Percentiles rank a stretch among this genome's conserved stretches.
Evolutionary conservation across 2,329 filamentous ascomycete species (phyloP).

Genomic region (Arthrobotrys sphaeroides): DNA sequence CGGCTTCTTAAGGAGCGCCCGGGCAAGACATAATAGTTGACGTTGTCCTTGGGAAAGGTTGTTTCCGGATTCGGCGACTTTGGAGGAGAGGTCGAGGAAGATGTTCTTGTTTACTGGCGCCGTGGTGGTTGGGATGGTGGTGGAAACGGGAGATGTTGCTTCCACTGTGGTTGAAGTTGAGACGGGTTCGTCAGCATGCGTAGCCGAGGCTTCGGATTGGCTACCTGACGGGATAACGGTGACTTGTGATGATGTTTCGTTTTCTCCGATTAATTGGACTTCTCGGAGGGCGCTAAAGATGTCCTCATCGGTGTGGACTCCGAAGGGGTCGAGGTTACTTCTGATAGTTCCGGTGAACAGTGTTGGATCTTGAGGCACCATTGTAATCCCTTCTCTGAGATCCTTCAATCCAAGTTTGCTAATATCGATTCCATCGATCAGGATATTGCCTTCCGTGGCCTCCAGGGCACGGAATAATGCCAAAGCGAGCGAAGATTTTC

Average conservation of each 20-base stretch:
- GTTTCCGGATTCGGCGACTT: slow-evolving; percentile 87
- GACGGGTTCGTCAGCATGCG: slow-evolving; percentile 57
- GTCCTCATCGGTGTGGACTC: slow-evolving; percentile 85
- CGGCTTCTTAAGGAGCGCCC: slow-evolving; percentile 88
- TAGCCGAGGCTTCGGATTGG: slow-evolving; percentile 46
- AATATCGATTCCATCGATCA: slow-evolving; percentile 92
- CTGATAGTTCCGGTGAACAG: slow-evolving; percentile 92
- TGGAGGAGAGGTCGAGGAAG: slow-evolving; percentile 84
- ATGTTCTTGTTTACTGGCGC: slow-evolving; percentile 87
- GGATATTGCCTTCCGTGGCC: slow-evolving; percentile 85
- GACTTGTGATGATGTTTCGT: slow-evolving; percentile 57
- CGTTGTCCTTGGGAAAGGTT: slow-evolving; percentile 97
- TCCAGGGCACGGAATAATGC: slow-evolving; percentile 94
- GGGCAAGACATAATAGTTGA: slow-evolving; percentile 90
- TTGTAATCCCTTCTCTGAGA: slow-evolving; percentile 90
- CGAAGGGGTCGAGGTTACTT: slow-evolving; percentile 92
- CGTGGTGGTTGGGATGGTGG: slow-evolving; percentile 57
- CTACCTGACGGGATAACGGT: slow-evolving; percentile 55
- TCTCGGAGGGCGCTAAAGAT: slow-evolving; percentile 86
- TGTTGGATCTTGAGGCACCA: slow-evolving; percentile 96
- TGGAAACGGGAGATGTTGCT: slow-evolving; percentile 51
- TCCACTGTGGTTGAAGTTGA: slow-evolving; percentile 22
- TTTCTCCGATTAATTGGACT: slow-evolving; percentile 80
- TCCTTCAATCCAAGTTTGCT: slow-evolving; percentile 90
- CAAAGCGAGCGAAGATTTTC: slow-evolving; percentile 92